Evolutionary conservation across 768 basidiomycete species (phyloP).

Genomic region (Chlorophyllum brunneum): DNA sequence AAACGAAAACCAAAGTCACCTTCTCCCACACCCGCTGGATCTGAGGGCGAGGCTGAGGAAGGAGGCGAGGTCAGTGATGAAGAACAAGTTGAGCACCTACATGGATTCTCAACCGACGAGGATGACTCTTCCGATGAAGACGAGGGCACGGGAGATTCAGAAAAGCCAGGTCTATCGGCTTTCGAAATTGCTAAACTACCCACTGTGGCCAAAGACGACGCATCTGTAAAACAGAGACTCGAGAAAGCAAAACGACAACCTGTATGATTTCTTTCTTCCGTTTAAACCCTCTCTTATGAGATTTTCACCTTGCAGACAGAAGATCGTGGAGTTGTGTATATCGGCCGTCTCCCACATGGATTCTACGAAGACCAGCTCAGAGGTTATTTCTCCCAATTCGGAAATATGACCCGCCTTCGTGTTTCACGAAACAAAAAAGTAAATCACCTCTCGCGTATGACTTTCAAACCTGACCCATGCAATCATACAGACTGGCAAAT

Average conservation of each 20-base stretch:
- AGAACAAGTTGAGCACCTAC: constrained; percentile 40
- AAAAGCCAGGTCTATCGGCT: constrained; percentile 30
- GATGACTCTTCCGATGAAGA: constrained; percentile 79
- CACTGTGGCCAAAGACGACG: constrained; percentile 86
- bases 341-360: constrained; percentile 92
- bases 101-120: constrained; percentile 76
- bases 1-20: constrained; percentile 5
- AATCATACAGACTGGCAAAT: constrained; percentile 73
- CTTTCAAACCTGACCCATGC: background rate
- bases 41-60: background rate
- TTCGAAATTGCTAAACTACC: constrained; percentile 75
- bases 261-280: constrained; percentile 38
- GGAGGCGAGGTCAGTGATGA: constrained; percentile 4
- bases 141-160: constrained; percentile 41
- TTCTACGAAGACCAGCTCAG: constrained; percentile 96
- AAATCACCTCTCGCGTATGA: background rate
- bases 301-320: constrained; percentile 30
- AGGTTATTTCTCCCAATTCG: constrained; percentile 94
- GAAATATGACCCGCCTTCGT: constrained; percentile 81
- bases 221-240: constrained; percentile 61
- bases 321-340: constrained; percentile 81
- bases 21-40: background rate
- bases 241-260: constrained; percentile 61
- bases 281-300: background rate
- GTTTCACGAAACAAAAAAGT: constrained; percentile 95